These are phyloP conservation scores for Pholiota molesta DNA, from an alignment of 768 basidiomycete genomes.

Conservation along the genomic window DNA sequence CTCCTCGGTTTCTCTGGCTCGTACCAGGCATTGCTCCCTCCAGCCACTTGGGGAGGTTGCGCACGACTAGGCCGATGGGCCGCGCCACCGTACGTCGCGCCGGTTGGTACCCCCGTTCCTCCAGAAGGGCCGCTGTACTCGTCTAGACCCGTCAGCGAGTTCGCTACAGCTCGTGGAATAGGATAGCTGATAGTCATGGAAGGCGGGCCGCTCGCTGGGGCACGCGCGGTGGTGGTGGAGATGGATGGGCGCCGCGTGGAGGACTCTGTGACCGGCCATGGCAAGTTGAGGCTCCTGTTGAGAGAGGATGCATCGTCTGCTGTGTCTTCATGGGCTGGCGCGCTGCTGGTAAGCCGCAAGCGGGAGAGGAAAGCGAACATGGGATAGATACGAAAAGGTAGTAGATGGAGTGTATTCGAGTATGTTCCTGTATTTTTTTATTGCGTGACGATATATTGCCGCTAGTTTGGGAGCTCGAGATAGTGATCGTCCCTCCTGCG, in stretches of 20 bases:
- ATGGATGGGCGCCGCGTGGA: conserved; percentile 13
- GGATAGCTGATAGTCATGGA: conserved; percentile 35
- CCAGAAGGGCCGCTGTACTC: conserved; percentile 8
- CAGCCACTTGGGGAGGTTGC: neutral
- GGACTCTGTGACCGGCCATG: conserved; percentile 31
- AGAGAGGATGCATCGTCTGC: conserved; percentile 21
- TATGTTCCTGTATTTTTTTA: neutral
- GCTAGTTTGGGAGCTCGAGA: neutral
- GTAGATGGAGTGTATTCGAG: no score
- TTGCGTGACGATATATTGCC: neutral
- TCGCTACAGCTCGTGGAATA: conserved; percentile 34
- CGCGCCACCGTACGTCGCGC: conserved; percentile 27
- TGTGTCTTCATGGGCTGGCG: conserved; percentile 14
- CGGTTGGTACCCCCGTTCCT: conserved; percentile 9
- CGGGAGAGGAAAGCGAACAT: conserved; percentile 33
- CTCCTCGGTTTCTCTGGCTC: conserved; percentile 20
- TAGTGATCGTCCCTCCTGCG: neutral
- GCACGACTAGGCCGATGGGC: conserved; percentile 20
- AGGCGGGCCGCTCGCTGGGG: conserved; percentile 2
- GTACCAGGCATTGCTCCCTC: conserved; percentile 11
- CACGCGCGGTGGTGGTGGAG: neutral
- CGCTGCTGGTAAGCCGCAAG: conserved; percentile 19
- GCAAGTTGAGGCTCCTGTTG: conserved; percentile 25
- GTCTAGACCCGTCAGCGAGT: conserved; percentile 36
- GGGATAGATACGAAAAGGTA: conserved; percentile 8